Evolutionary conservation across 352 stramenopile species (phyloP), one percentile per base, ranked within the genome.

Genomic region (Sclerospora graminicola): DNA sequence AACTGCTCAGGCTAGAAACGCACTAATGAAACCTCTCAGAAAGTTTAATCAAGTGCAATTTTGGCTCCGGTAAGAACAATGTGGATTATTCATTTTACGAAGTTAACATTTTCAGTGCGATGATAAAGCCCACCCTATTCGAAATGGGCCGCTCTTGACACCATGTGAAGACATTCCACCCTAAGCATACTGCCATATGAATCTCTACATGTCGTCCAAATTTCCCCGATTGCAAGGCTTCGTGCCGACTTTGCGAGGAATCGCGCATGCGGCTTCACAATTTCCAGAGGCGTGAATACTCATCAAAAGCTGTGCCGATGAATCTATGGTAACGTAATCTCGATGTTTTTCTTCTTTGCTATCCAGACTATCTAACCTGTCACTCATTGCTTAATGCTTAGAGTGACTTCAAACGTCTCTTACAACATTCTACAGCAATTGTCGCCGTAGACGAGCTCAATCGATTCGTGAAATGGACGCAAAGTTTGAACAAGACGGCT

Each of bases 401-500:
- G 62, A 83, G 77, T 37, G 96, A 99, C 67, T 99, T 99, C 66
- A 75, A 94, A 48, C 84, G 79, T 43, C 91, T 97, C 11, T 74
- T 99, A 61, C 80, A 89, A 45, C 91, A 97, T 64, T 95, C 88
- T 2, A 80, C 94, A 32, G 90, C 84, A 1, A 97, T 94, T 37
- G 96, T 99, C n/a, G 95, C 93, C 6, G 54, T 77, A 23, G 91
- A 98, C 11, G 97, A 99, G 63, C 82, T 99, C 31, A 82, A 93
- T 41, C 79, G 92, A 20, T 99, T 99, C 54, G 74, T 94, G 13
- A 94, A 99, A 50, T 99, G 97, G 97, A 99, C 97, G 5, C 84
- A 90, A 23, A 99, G 63, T 99, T 99, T 81, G 97, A 96, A 32
- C 90, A 99, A 68, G 96, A 99, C 59, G 96, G 97, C 24, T 96